Base-by-base conservation (phyloP, 352 stramenopile genomes). In the Globisporangium cederbergense region DNA sequence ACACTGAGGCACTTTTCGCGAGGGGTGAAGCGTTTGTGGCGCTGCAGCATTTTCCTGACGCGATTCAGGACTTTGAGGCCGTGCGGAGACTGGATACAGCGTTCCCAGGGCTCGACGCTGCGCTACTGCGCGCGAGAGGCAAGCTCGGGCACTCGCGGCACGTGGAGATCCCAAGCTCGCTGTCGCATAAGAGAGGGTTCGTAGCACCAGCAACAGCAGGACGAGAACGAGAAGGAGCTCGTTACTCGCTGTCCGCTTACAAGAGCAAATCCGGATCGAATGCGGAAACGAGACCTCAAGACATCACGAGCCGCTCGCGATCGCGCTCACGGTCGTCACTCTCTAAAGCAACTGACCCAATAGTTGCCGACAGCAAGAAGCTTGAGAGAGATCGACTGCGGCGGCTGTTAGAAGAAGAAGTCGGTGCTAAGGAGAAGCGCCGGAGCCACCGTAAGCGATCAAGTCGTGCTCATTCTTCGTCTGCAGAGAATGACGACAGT, bases 341-440 rank as follows among this genome's bases (percentile, higher is more conserved):
- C 32, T 43, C 11, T 30, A n/a, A 25, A 45, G 16, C 50, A 42
- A 4, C 52, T 45, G n/a, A 28, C 40, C 18, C 22, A 10, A 16
- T 10, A 13, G 5, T 32, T 32, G 20, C 34, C 6, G 22, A 2
- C 0, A 58, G 38, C 16, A 71, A 61, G 50, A 65, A 20, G 32
- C 36, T 79, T 1, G 73, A 83, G 49, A 62, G 69, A n/a, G 65
- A 79, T 4, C 73, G 71, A 0, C 62, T 82, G n/a, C 75, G 70
- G 6, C 43, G 22, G 7, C 46, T 82, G 20, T 34, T 80, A 1
- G 75, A 83, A 49, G 68, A 76, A 47, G 73, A 81, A 28, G 64
- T 63, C 7, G 30, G 30, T 18, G 43, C 7, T 5, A 43, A 20
- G 38, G 57, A 56, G 16, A 62, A 58, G 20, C 52, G 65, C 36